Percentiles rank a stretch among this genome's conserved stretches.
Conservation (phyloP, 2,329 filamentous ascomycete species). For the Dactylellina sp. region DNA sequence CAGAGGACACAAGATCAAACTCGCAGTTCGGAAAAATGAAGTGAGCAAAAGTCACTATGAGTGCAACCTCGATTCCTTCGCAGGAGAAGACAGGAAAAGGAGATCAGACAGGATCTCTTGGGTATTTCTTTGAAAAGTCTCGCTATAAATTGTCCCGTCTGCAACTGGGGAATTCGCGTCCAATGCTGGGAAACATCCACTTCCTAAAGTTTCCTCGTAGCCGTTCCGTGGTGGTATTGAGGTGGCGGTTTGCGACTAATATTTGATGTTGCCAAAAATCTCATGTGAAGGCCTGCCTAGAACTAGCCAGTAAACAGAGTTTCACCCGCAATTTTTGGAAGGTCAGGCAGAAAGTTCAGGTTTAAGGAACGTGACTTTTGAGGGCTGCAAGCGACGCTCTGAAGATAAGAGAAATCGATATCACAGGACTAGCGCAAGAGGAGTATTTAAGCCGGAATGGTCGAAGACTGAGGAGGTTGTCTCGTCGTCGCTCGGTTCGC, state of each 20-base stretch:
- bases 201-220: constrained; percentile 20
- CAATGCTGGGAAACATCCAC: background rate
- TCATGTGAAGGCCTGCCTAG: constrained; percentile 46
- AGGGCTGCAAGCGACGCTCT: constrained; percentile 31
- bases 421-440: constrained; percentile 30
- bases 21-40: constrained; percentile 50
- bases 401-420: constrained; percentile 23
- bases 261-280: constrained; percentile 42
- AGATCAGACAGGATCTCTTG: background rate
- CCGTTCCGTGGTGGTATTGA: constrained; percentile 14
- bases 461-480: constrained; percentile 13
- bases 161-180: constrained; percentile 10
- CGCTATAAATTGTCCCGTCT: constrained; percentile 10
- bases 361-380: constrained; percentile 32
- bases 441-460: constrained; percentile 4
- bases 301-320: constrained; percentile 45
- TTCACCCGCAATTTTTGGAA: constrained; percentile 54
- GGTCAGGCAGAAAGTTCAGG: constrained; percentile 45
- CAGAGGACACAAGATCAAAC: constrained; percentile 42
- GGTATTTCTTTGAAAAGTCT: background rate
- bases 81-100: background rate
- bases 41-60: constrained; percentile 2
- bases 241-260: constrained; percentile 33
- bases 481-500: constrained; percentile 6
- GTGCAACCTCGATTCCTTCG: background rate